Evolutionary conservation across 345 rosid genomes (phyloP).

Genomic region (Kandelia obovata): DNA sequence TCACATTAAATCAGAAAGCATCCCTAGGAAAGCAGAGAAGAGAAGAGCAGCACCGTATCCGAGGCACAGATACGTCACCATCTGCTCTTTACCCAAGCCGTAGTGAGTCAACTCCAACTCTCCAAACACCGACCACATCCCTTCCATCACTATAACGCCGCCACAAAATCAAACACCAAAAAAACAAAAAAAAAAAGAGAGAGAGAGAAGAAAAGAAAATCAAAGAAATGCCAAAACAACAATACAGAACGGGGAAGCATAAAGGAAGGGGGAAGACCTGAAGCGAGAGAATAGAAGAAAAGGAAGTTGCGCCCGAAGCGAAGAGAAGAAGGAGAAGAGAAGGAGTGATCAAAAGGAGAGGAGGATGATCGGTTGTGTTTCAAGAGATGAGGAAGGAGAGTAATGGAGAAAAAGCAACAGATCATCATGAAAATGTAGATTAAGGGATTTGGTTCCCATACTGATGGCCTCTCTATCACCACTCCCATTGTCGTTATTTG

Average conservation of each 20-base stretch:
- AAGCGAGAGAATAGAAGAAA: slow-evolving; percentile 60
- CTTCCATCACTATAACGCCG: slow-evolving; percentile 53
- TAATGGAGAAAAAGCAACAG: slow-evolving; percentile 51
- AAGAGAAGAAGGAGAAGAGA: slow-evolving; percentile 39
- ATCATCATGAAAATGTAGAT: slow-evolving; percentile 54
- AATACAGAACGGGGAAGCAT: background rate
- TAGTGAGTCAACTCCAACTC: slow-evolving; percentile 56
- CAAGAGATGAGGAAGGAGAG: slow-evolving; percentile 47
- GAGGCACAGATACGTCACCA: slow-evolving; percentile 44
- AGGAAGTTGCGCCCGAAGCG: slow-evolving; percentile 69
- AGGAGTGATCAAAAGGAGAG: slow-evolving; percentile 45
- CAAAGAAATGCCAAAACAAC: background rate
- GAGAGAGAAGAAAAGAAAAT: background rate
- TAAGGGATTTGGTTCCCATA: slow-evolving; percentile 66
- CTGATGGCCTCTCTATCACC: slow-evolving; percentile 54
- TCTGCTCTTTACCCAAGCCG: slow-evolving; percentile 50
- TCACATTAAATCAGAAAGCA: slow-evolving; percentile 78
- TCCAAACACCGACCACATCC: slow-evolving; percentile 72
- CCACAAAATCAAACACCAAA: no score
- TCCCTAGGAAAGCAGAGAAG: slow-evolving; percentile 56
- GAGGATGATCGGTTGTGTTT: slow-evolving; percentile 12
- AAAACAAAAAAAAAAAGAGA: no score
- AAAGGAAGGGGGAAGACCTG: slow-evolving; percentile 41
- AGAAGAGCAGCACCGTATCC: slow-evolving; percentile 60
- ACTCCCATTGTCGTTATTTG: slow-evolving; percentile 44